Base-by-base conservation (phyloP, 78 protist genomes). In the Speleostelium caveatum region DNA sequence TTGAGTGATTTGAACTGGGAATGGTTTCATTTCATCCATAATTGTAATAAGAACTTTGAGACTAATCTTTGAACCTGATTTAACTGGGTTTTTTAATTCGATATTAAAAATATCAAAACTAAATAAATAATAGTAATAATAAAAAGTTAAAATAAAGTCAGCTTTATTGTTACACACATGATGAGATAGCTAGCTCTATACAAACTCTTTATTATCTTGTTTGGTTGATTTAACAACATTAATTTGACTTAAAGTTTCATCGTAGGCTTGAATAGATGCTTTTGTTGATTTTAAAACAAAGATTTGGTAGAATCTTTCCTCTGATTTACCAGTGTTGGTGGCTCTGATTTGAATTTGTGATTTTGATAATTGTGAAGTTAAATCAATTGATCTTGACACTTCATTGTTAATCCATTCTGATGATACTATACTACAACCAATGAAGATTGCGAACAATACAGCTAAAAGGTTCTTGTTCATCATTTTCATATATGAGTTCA, bases 1-100 rank as follows among this genome's bases (percentile, higher is more conserved):
- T 63, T 92, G 95, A 59, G 85, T 39, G 67, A 92, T 83, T 3
- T 73, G 59, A n/a, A 24, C 56, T 75, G 95, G 95, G 28, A 71
- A 83, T 45, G 95, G 87, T 35, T 39, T 53, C 60, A 73, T 42
- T 69, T 83, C 79, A n/a, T 33, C 60, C 90, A 83, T 69, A 21
- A 36, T 33, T 17, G 75, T 69, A 39, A 83, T 51, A 26, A 21
- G 58, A 41, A 83, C 39, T 33, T 83, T 83, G 28, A 83, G 58
- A 33, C 21, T 24, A 10, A 83, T 12, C 22, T 17, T 22, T 39
- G 45, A 19, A 5, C 41, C 78, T 17, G 24, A 42, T 69, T 39
- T 38, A 59, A 59, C 39, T 55, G 32, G 2, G 21, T 59, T 83
- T 0, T 58, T 59, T 41, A 83, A 69, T 69, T 83, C 65, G 45